Evolutionary conservation across 768 basidiomycete species (phyloP).

Genomic region (Suillus bovinus): DNA sequence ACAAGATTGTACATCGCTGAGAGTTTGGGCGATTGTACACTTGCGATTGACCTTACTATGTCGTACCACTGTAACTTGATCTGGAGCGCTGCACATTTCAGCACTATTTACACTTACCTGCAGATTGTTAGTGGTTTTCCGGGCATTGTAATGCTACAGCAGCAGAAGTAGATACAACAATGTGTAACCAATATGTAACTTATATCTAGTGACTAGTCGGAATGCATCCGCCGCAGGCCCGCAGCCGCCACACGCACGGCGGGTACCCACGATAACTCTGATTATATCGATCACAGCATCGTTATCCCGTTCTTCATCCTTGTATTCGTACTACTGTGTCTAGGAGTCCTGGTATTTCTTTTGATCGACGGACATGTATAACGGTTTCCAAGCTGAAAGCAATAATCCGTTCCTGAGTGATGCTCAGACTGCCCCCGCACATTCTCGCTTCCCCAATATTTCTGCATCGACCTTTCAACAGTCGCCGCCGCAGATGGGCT

Average conservation of each 20-base stretch:
- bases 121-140: background rate
- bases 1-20: background rate
- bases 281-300: background rate
- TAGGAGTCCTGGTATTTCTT: background rate
- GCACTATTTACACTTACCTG: too few relatives aligned
- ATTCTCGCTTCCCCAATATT: slow-evolving; percentile 67
- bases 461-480: slow-evolving; percentile 26
- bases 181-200: too few relatives aligned
- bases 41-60: too few relatives aligned
- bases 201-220: too few relatives aligned
- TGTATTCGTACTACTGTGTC: background rate
- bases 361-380: background rate
- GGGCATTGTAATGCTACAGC: background rate
- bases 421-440: slow-evolving; percentile 38
- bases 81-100: too few relatives aligned
- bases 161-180: background rate
- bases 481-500: slow-evolving; percentile 35
- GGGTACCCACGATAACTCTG: background rate
- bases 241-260: background rate
- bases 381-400: slow-evolving; percentile 4
- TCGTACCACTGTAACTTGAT: background rate
- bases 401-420: slow-evolving; percentile 75
- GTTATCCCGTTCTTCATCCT: background rate
- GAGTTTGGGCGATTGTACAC: background rate
- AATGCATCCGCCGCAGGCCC: too few relatives aligned